These are phyloP conservation scores for Verticillium albo-atrum DNA, from an alignment of 2,329 filamentous ascomycete species.

Conservation along the genomic window DNA sequence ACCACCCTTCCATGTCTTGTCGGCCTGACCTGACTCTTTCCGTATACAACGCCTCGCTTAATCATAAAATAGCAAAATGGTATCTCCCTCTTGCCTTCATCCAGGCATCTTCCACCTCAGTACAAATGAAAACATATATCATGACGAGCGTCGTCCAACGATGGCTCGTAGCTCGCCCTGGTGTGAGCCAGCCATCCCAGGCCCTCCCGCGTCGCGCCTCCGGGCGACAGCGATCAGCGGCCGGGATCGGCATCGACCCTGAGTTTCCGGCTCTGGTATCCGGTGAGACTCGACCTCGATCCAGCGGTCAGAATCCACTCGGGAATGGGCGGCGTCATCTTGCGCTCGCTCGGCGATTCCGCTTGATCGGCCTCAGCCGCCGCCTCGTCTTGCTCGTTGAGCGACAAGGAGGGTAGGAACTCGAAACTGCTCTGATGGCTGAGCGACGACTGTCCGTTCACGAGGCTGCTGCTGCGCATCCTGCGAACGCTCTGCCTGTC, in stretches of 20 bases:
- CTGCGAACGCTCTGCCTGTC: slow-evolving; percentile 47
- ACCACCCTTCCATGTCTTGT: not conserved
- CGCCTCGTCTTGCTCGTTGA: slow-evolving; percentile 17
- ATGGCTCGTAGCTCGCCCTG: not conserved
- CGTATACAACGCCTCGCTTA: not conserved
- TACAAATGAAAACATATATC: not conserved
- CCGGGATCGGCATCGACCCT: not conserved
- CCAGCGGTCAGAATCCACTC: slow-evolving; percentile 56
- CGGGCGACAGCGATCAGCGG: not conserved
- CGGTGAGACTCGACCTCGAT: slow-evolving; percentile 43
- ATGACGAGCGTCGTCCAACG: not conserved
- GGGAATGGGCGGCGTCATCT: slow-evolving; percentile 56
- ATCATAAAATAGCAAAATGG: not conserved
- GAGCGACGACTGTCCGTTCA: slow-evolving; percentile 42
- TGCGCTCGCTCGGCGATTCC: slow-evolving; percentile 30
- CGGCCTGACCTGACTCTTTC: not conserved
- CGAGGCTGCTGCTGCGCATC: slow-evolving; percentile 53
- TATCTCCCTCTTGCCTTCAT: not conserved
- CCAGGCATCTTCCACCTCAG: not conserved
- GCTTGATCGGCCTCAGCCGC: slow-evolving; percentile 14
- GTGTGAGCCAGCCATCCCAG: not conserved
- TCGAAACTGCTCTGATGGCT: slow-evolving; percentile 46
- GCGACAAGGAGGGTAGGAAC: slow-evolving; percentile 15
- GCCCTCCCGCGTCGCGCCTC: not conserved
- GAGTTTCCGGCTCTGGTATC: slow-evolving; percentile 36